A percentile compares a stretch with the other conserved stretches of the same genome.
These are phyloP conservation scores for Tetrahymena borealis DNA, from an alignment of 73 alveolate species.

Conservation along the genomic window DNA sequence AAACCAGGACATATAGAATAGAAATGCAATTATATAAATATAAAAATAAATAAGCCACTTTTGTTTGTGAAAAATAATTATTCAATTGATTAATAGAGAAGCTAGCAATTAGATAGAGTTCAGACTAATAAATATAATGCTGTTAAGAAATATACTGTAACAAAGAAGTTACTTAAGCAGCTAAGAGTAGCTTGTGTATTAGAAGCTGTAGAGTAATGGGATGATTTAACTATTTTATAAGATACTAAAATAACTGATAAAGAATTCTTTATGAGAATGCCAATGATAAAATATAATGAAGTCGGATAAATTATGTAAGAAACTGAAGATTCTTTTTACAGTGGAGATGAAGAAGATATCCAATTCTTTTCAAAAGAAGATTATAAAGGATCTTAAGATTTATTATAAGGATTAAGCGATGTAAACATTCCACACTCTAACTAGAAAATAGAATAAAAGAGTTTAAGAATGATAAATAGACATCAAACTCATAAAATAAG, in stretches of 20 bases:
- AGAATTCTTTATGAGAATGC: not conserved
- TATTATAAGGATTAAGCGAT: not conserved
- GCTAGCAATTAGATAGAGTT: not conserved
- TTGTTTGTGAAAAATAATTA: not conserved
- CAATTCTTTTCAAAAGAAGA: not conserved
- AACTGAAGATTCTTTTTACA: not conserved
- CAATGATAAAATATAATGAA: not conserved
- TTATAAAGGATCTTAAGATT: not conserved
- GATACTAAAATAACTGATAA: not conserved
- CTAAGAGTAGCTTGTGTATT: not conserved
- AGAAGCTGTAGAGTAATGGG: not conserved
- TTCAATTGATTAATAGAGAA: not conserved
- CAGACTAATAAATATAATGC: not conserved
- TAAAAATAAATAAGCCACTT: not conserved
- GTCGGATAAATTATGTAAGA: not conserved
- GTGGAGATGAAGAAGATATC: not conserved
- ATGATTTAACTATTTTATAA: not conserved
- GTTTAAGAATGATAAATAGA: not conserved
- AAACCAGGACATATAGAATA: not conserved
- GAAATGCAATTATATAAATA: not conserved
- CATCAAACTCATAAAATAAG: not conserved
- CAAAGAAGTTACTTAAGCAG: not conserved
- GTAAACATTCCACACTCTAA: not conserved
- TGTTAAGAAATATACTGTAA: not conserved
- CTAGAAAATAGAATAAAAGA: not conserved